Evolutionary conservation across 345 rosid species (phyloP).

Genomic region (Eucalyptus rudis): DNA sequence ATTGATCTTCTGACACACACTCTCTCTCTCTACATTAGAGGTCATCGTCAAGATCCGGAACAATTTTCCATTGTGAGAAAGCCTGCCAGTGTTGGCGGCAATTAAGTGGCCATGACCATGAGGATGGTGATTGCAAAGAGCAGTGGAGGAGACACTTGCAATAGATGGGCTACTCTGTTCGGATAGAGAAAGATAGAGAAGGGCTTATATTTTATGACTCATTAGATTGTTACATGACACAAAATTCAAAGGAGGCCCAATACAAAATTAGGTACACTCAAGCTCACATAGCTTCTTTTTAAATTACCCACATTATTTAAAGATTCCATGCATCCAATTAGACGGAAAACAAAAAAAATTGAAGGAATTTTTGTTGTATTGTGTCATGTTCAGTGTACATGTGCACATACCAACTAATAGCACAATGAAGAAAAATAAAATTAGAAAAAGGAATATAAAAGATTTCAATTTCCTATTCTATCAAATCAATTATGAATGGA

Average conservation of each 20-base stretch:
- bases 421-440: neutral
- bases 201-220: too few relatives aligned
- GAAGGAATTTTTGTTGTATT: neutral
- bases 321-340: neutral
- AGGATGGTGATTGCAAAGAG: neutral
- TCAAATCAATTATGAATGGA: neutral
- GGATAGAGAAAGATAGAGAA: neutral
- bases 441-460: too few relatives aligned
- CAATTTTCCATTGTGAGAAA: neutral
- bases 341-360: neutral
- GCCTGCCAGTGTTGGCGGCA: neutral
- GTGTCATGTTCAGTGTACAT: neutral
- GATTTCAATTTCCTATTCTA: too few relatives aligned
- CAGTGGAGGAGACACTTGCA: neutral
- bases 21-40: neutral
- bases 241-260: too few relatives aligned
- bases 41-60: neutral
- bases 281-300: neutral
- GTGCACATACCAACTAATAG: neutral
- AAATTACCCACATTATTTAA: neutral
- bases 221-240: too few relatives aligned
- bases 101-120: neutral
- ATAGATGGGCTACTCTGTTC: neutral
- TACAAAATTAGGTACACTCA: neutral
- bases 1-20: accelerated